Percentiles rank a stretch among this genome's conserved stretches.
These are phyloP conservation scores for Suillus americanus DNA, from an alignment of 768 basidiomycete species.

Conservation along the genomic window DNA sequence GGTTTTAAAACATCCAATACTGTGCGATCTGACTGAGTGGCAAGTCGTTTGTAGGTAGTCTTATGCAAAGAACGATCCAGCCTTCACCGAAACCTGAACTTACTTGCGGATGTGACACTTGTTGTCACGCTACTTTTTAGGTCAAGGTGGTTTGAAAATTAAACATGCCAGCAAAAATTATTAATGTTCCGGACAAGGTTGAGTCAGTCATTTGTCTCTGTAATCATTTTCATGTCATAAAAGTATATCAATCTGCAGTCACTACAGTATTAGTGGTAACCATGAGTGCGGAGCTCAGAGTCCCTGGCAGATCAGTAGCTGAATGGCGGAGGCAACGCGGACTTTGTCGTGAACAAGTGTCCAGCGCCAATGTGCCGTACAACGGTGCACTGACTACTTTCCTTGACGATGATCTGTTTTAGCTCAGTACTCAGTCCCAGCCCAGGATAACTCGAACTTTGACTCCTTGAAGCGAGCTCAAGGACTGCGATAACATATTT, in stretches of 20 bases:
- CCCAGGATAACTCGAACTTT: no score
- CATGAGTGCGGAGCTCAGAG: not conserved
- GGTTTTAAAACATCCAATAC: not conserved
- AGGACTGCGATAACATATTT: not conserved
- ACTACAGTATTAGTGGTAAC: no score
- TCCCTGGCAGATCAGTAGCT: not conserved
- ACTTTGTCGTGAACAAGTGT: not conserved
- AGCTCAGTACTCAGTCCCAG: no score
- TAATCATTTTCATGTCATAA: slow-evolving; percentile 1
- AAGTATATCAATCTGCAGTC: not conserved
- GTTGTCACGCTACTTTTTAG: slow-evolving; percentile 28
- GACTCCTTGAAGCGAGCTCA: no score
- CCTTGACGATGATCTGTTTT: not conserved
- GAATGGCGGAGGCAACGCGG: not conserved
- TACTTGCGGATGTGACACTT: slow-evolving; percentile 38
- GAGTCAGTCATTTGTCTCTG: not conserved
- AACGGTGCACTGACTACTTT: no score
- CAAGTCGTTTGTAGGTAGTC: slow-evolving; percentile 8
- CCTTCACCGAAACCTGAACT: slow-evolving; percentile 29
- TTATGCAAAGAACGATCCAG: slow-evolving; percentile 27
- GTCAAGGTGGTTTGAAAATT: slow-evolving; percentile 9
- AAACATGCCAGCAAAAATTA: not conserved
- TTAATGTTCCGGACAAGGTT: not conserved
- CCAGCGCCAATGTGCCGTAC: not conserved
- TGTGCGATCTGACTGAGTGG: not conserved